Evolutionary conservation across 2,329 filamentous ascomycete genomes (phyloP).

Genomic region (Exophiala spinifera): DNA sequence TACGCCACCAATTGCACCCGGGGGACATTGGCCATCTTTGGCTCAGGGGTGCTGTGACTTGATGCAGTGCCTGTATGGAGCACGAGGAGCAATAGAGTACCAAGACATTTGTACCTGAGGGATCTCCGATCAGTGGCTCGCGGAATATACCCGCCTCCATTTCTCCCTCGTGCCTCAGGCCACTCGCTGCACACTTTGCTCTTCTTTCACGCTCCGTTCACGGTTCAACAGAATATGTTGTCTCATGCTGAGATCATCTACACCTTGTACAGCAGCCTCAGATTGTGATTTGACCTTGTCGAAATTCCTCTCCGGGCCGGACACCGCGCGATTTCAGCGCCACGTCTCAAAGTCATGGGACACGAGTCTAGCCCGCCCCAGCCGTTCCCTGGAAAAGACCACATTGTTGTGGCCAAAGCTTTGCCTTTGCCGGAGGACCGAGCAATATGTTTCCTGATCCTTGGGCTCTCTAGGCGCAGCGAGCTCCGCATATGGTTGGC

Average conservation of each 20-base stretch:
- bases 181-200: neutral
- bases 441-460: neutral
- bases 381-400: neutral
- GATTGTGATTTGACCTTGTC: neutral
- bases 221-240: too few species aligned
- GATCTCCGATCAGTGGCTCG: neutral
- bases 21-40: too few species aligned
- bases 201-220: neutral
- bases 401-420: neutral
- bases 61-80: neutral
- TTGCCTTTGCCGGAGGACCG: constrained; percentile 1
- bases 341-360: neutral
- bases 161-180: neutral
- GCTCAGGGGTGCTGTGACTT: neutral
- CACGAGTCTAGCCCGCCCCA: neutral
- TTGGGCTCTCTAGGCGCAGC: neutral
- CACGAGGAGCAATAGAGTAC: too few species aligned
- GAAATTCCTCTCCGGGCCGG: neutral
- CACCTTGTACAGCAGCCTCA: neutral
- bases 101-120: neutral
- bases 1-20: too few species aligned
- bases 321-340: neutral
- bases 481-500: neutral
- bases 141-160: neutral
- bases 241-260: neutral